phyloP scores from a whole-genome alignment of 2,329 filamentous ascomycete species.

The Ceratocystis harringtonii region DNA sequence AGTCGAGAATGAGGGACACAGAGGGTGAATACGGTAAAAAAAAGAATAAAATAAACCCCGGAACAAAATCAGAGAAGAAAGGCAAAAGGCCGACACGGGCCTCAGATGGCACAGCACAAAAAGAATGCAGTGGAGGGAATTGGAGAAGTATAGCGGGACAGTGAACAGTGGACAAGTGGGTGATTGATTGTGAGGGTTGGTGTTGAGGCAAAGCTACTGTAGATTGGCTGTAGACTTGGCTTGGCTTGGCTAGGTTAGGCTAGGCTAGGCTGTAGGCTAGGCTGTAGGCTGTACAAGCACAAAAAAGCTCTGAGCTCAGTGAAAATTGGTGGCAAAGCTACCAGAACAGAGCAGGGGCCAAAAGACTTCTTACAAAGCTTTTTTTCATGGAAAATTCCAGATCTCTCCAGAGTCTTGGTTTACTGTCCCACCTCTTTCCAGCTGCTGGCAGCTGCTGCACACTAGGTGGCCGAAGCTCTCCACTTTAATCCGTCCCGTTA shows the following conservation, averaged over 20 bases:
- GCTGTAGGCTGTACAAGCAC: not conserved
- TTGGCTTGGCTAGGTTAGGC: not conserved
- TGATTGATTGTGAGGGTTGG: not conserved
- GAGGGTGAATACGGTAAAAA: not conserved
- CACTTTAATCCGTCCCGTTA: not conserved
- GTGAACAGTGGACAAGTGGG: not conserved
- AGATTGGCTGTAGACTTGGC: too few relatives aligned
- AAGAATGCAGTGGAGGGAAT: not conserved
- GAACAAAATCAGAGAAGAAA: not conserved
- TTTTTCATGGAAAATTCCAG: slow-evolving; percentile 18
- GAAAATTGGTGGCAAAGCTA: not conserved
- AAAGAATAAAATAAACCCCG: not conserved
- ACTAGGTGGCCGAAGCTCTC: not conserved
- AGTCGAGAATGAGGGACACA: not conserved
- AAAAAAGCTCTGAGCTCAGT: not conserved
- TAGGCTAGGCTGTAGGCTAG: not conserved
- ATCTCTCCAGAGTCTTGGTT: slow-evolving; percentile 15
- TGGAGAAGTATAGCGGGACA: not conserved
- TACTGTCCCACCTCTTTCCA: not conserved
- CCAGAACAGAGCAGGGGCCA: not conserved
- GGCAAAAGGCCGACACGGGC: slow-evolving; percentile 1
- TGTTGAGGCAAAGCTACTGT: too few relatives aligned
- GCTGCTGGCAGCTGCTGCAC: not conserved
- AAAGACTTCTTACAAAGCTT: slow-evolving; percentile 13
- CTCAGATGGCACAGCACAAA: not conserved